These are phyloP conservation scores for Afroboletus lepidellus DNA, from an alignment of 1,284 basidiomycete genomes.

Conservation along the genomic window DNA sequence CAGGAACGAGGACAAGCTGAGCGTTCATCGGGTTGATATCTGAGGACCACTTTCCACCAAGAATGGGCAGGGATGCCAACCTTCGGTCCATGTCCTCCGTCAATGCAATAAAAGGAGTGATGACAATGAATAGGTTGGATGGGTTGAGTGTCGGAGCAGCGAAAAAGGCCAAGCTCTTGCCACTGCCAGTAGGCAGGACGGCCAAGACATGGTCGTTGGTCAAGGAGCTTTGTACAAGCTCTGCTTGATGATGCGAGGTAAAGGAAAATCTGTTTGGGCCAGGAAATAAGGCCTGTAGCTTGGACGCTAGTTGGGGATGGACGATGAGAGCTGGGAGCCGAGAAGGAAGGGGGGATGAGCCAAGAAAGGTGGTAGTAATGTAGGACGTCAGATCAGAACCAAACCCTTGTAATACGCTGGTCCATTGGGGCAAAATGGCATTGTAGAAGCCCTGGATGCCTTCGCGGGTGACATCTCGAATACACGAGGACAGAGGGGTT, in stretches of 20 bases:
- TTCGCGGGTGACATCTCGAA: background rate
- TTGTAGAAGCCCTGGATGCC: background rate
- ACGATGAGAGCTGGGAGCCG: background rate
- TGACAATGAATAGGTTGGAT: background rate
- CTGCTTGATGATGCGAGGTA: background rate
- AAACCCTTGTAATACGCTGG: background rate
- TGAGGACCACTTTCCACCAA: background rate
- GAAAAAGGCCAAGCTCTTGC: background rate
- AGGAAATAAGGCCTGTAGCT: background rate
- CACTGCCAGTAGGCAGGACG: background rate
- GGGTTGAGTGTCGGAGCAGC: background rate
- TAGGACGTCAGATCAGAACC: background rate
- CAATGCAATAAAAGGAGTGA: background rate
- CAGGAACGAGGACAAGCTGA: conserved; percentile 11
- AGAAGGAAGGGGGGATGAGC: background rate
- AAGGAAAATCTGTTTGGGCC: background rate
- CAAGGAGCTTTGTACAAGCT: background rate
- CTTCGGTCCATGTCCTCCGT: background rate
- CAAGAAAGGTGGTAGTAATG: background rate
- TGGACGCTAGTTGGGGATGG: background rate
- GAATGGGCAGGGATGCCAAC: background rate
- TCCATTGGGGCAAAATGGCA: background rate
- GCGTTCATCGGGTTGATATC: background rate
- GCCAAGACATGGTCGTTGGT: background rate
- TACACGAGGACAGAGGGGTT: background rate